These are phyloP conservation scores for Cenococcum geophilum DNA, from an alignment of 495 filamentous ascomycete species.

Conservation along the genomic window DNA sequence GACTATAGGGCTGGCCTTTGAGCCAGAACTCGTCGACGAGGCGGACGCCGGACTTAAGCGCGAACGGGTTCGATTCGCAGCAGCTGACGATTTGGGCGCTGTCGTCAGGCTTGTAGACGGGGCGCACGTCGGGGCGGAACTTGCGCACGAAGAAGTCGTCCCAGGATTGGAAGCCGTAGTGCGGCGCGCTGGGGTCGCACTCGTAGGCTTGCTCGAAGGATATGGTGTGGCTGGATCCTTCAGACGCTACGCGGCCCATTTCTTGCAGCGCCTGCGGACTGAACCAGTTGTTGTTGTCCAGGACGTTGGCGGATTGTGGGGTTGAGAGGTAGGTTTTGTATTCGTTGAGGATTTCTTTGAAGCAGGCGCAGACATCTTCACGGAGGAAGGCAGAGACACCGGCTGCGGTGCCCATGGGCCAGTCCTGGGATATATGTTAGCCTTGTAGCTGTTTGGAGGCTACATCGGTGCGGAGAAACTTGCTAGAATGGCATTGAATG, in stretches of 20 bases:
- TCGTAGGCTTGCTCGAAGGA: constrained; percentile 51
- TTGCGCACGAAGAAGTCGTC: constrained; percentile 69
- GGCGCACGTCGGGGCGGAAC: constrained; percentile 48
- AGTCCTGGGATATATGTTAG: too few species aligned
- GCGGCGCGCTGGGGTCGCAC: constrained; percentile 44
- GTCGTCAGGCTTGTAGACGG: constrained; percentile 50
- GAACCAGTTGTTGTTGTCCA: constrained; percentile 58
- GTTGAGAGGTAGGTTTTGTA: constrained; percentile 60
- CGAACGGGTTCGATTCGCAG: constrained; percentile 59
- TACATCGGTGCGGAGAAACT: too few species aligned
- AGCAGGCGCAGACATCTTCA: constrained; percentile 57
- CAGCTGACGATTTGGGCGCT: constrained; percentile 55
- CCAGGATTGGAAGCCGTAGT: constrained; percentile 65
- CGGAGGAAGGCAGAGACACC: constrained; percentile 62
- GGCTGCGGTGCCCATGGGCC: constrained; percentile 50
- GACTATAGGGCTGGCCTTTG: constrained; percentile 52
- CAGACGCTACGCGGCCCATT: constrained; percentile 47
- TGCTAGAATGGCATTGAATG: constrained; percentile 63
- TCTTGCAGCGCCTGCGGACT: constrained; percentile 44
- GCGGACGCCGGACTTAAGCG: constrained; percentile 39
- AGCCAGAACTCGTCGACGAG: constrained; percentile 58
- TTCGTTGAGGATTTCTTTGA: constrained; percentile 62
- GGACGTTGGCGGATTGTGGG: constrained; percentile 52
- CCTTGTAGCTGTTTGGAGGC: too few species aligned
- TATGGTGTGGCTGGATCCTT: constrained; percentile 32